Base-by-base conservation (phyloP, 805 yeast species). In the Lachancea cidri region DNA sequence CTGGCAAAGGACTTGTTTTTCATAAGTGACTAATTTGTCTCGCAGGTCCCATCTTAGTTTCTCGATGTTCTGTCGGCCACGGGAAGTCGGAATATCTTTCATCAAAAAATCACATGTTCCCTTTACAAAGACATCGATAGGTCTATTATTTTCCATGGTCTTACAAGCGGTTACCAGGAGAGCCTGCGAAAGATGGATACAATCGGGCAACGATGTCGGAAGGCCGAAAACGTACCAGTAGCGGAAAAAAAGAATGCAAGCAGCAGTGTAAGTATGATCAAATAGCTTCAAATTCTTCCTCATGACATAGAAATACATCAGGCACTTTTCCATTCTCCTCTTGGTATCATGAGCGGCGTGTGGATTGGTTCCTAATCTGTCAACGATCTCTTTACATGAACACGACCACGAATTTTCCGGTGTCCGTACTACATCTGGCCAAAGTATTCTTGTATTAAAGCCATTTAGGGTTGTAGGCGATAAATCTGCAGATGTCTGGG, bases 91-190 rank as follows among this genome's bases (percentile, higher is more conserved):
- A 20, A 48, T 35, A 31, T 49, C 52, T 42, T 55, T 53, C 38
- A 52, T 19, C 33, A 56, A 36, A 49, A 53, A 54, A 22, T 60
- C 60, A 32, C 60, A 49, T 1, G 66, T 60, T 2, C 60, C 57
- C 37, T 60, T 60, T 2, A 62, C 59, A 42, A 59, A 63, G 5
- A 57, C 59, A 33, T 60, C 63, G 1, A 57, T 57, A 3, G 66
- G 66, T 39, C 67, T 55, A 45, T 62, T 62, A 35, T 63, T 63
- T 44, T 63, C 67, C 48, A 60, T 53, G 5, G 58, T 46, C 46
- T 63, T 63, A 41, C 67, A 62, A 2, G 66, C 63, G 2, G 66
- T 63, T 6, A 62, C 65, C n/a, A 63, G 35, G 15, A 62, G 52
- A 1, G 63, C 60, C 39, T 60, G 62, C 3, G 66, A 52, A 8